phyloP scores from a whole-genome alignment of 495 filamentous ascomycete species.

The Trichoderma reesei region DNA sequence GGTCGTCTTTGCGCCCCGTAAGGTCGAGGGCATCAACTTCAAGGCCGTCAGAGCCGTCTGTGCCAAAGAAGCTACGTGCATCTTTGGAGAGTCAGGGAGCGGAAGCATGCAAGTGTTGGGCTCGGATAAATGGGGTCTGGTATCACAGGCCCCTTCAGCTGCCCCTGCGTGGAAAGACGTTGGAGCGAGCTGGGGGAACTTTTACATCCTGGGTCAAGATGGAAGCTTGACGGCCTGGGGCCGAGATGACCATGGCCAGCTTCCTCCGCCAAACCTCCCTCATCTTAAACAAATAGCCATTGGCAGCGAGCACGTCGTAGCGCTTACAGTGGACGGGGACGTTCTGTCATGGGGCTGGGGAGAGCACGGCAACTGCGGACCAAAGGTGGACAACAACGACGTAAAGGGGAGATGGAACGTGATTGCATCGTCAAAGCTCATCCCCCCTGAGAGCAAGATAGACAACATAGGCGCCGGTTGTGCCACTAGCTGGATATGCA shows the following conservation, averaged over 20 bases:
- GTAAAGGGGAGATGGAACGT: conserved; percentile 55
- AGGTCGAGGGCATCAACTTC: conserved; percentile 47
- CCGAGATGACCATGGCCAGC: conserved; percentile 71
- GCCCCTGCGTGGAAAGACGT: conserved; percentile 48
- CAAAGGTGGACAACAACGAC: conserved; percentile 47
- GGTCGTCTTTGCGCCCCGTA: conserved; percentile 47
- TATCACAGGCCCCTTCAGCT: conserved; percentile 28
- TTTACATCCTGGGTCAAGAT: conserved; percentile 55
- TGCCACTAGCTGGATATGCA: conserved; percentile 75
- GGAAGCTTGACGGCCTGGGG: conserved; percentile 58
- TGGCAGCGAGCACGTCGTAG: conserved; percentile 82
- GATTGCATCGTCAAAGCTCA: conserved; percentile 41
- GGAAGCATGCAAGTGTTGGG: conserved; percentile 56
- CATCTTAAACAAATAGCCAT: conserved; percentile 49
- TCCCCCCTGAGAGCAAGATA: conserved; percentile 36
- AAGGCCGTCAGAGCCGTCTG: conserved; percentile 53
- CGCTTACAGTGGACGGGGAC: conserved; percentile 47
- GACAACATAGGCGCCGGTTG: conserved; percentile 67
- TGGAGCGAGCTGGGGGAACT: conserved; percentile 69
- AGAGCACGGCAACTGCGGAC: conserved; percentile 93
- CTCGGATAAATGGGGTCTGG: conserved; percentile 58
- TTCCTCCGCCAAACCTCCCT: conserved; percentile 51
- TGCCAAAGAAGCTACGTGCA: conserved; percentile 71
- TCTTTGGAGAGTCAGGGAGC: conserved; percentile 42
- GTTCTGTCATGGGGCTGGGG: conserved; percentile 89